Evolutionary conservation across 805 yeast species (phyloP).

Genomic region (Millerozyma miso): DNA sequence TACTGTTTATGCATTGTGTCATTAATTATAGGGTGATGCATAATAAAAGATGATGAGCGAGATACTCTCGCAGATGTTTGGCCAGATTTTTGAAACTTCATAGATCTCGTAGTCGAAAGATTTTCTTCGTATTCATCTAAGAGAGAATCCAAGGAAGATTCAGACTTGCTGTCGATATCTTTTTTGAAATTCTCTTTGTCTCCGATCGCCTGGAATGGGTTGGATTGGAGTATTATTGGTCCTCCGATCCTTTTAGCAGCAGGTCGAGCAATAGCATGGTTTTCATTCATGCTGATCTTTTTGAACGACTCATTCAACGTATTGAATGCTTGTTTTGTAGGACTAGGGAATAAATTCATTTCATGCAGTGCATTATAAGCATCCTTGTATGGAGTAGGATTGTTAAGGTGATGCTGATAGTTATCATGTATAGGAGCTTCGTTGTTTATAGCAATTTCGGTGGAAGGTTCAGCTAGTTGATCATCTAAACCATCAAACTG

Average conservation of each 20-base stretch:
- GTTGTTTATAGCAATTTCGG: neutral
- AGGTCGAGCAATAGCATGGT: neutral
- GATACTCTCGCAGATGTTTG: conserved; percentile 26
- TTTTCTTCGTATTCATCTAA: conserved; percentile 44
- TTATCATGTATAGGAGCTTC: neutral
- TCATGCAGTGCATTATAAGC: neutral
- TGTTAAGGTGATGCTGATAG: neutral
- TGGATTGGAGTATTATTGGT: neutral
- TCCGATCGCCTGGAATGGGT: neutral
- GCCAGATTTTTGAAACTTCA: conserved; percentile 19
- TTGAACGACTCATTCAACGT: neutral
- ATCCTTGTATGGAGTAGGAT: neutral
- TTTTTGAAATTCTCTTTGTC: neutral
- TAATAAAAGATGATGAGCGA: conserved; percentile 12
- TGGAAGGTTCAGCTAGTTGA: neutral
- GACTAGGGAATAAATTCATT: neutral
- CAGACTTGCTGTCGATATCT: conserved; percentile 11
- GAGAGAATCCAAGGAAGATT: conserved; percentile 36
- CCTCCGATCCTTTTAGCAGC: neutral
- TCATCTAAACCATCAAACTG: neutral
- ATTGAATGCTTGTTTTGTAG: neutral
- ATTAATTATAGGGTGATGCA: conserved; percentile 6
- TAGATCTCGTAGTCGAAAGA: conserved; percentile 24
- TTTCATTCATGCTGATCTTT: neutral
- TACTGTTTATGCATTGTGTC: conserved; percentile 7